Evolutionary conservation across 257 asterid species (phyloP).

Genomic region (Penstemon davidsonii): DNA sequence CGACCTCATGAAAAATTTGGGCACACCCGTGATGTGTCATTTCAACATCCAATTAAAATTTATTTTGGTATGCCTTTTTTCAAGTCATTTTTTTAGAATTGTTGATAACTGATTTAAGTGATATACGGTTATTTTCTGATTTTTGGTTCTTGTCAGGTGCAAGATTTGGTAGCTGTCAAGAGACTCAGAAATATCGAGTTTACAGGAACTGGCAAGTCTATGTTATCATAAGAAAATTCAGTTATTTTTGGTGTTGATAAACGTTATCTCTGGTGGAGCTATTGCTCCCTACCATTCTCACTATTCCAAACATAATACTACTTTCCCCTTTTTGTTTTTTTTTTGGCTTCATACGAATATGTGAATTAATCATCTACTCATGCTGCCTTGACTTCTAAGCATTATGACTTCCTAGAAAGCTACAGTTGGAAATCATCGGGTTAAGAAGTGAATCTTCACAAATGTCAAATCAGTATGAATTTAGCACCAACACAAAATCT

Average conservation of each 20-base stretch:
- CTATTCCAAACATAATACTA: slow-evolving; percentile 13
- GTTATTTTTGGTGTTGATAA: slow-evolving; percentile 10
- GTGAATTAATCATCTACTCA: slow-evolving; percentile 20
- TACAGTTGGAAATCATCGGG: slow-evolving; percentile 7
- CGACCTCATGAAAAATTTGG: slow-evolving; percentile 65
- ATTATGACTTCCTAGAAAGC: slow-evolving; percentile 10
- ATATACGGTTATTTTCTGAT: slow-evolving; percentile 22
- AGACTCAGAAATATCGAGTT: slow-evolving; percentile 64
- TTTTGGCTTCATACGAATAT: slow-evolving; percentile 6
- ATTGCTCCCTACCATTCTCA: slow-evolving; percentile 5
- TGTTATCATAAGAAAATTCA: slow-evolving; percentile 8
- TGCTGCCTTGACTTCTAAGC: slow-evolving; percentile 18
- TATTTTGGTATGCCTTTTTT: slow-evolving; percentile 69
- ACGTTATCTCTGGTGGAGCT: slow-evolving; percentile 17
- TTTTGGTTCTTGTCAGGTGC: slow-evolving; percentile 57
- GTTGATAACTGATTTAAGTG: slow-evolving; percentile 22
- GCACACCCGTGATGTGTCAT: slow-evolving; percentile 70
- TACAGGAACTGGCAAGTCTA: slow-evolving; percentile 51
- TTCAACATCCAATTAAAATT: slow-evolving; percentile 93
- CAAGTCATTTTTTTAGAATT: slow-evolving; percentile 22
- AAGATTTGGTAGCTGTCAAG: slow-evolving; percentile 79
- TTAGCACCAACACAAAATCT: neutral
- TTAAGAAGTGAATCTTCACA: neutral
- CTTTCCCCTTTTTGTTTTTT: neutral
- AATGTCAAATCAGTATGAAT: slow-evolving; percentile 5